Conservation (phyloP, 2,329 filamentous ascomycete genomes). For the Xylariales sp. region DNA sequence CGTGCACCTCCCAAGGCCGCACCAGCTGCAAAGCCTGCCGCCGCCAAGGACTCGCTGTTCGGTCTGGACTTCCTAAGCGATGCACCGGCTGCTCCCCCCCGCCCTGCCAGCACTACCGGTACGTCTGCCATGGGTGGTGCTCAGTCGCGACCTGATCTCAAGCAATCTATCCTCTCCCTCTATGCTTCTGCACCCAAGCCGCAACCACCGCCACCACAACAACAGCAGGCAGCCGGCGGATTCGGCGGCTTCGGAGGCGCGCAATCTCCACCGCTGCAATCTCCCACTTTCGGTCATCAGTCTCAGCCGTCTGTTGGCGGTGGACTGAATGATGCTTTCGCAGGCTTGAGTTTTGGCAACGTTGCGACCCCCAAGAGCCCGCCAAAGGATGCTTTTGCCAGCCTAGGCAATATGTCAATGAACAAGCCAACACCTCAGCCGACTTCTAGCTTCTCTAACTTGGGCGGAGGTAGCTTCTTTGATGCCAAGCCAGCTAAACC, state of each 20-base stretch:
- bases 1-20: conserved; percentile 57
- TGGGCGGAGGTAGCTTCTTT: conserved; percentile 78
- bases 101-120: conserved; percentile 77
- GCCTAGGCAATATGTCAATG: conserved; percentile 28
- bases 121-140: conserved; percentile 54
- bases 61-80: conserved; percentile 90
- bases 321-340: conserved; percentile 78
- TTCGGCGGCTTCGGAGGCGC: conserved; percentile 71
- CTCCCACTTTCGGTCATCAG: conserved; percentile 48
- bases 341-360: conserved; percentile 58
- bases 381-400: conserved; percentile 32
- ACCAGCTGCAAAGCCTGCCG: conserved; percentile 64
- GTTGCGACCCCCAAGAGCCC: conserved; percentile 35
- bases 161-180: conserved; percentile 93
- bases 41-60: conserved; percentile 81
- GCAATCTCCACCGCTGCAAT: conserved; percentile 51
- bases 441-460: conserved; percentile 39
- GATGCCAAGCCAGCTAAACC: conserved; percentile 64
- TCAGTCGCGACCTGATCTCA: conserved; percentile 84
- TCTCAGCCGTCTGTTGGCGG: conserved; percentile 45
- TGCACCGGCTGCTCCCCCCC: conserved; percentile 62
- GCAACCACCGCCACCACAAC: conserved; percentile 58
- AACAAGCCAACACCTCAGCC: conserved; percentile 31
- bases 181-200: conserved; percentile 82
- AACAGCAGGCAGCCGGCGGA: conserved; percentile 51